Percentiles rank a stretch among this genome's conserved stretches.
phyloP scores from a whole-genome alignment of 2,329 filamentous ascomycete species.

The Fusarium musae region DNA sequence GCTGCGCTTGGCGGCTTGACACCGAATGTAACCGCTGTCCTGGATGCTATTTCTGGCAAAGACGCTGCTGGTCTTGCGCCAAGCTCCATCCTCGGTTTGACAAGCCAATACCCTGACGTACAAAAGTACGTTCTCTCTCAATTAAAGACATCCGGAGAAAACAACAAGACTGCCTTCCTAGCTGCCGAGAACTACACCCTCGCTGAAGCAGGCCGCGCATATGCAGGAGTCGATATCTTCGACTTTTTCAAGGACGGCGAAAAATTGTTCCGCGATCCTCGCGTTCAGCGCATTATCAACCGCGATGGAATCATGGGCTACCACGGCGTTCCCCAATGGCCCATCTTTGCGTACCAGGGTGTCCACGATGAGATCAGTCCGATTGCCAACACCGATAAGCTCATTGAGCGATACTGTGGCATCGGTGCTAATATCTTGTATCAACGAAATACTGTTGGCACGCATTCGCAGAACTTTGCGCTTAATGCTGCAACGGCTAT shows the following conservation, averaged over 20 bases:
- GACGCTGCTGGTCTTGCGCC: constrained; percentile 33
- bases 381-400: constrained; percentile 23
- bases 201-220: constrained; percentile 18
- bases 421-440: constrained; percentile 41
- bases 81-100: constrained; percentile 36
- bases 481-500: constrained; percentile 18
- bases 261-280: constrained; percentile 10
- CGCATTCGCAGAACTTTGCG: constrained; percentile 20
- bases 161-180: constrained; percentile 40
- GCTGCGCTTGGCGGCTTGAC: constrained; percentile 61
- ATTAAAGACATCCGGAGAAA: constrained; percentile 26
- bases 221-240: constrained; percentile 18
- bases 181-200: constrained; percentile 22
- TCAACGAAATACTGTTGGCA: constrained; percentile 34
- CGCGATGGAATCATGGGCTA: constrained; percentile 41
- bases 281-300: constrained; percentile 16
- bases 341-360: constrained; percentile 38
- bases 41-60: constrained; percentile 49
- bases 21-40: constrained; percentile 52
- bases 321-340: constrained; percentile 39
- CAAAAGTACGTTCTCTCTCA: constrained; percentile 31
- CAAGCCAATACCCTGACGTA: constrained; percentile 34
- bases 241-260: constrained; percentile 30
- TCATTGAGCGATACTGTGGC: constrained; percentile 33
- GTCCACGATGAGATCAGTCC: constrained; percentile 38